Base-by-base conservation (phyloP, 805 yeast species). In the Myxozyma sirexii region DNA sequence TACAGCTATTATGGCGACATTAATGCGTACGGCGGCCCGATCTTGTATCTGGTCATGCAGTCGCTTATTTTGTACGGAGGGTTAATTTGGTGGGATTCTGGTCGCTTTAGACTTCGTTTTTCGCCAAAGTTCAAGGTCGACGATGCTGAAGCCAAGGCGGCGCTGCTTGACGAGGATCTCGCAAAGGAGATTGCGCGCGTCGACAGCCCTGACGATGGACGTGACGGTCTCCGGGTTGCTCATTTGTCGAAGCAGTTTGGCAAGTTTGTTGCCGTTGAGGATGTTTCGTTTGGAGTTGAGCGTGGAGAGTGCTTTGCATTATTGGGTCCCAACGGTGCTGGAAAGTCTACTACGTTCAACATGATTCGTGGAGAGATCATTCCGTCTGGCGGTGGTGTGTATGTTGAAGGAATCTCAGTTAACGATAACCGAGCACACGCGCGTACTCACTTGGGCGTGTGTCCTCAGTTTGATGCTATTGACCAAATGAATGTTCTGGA, bases 381-480 rank as follows among this genome's bases (percentile, higher is more conserved):
- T 13, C 70, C 75, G 0, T 59, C 70, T 21, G 56, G 57, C 4
- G 76, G 76, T 17, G 72, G 63, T 8, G 67, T 73, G 17, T 66
- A 45, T 57, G 74, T 72, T 17, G 69, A 67, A 33, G 74, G 69
- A 17, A 60, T 67, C 17, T 63, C 70, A 5, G 70, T 72, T 10
- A 41, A 59, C 17, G 42, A 59, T 24, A 65, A 73, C 54, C 64
- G 70, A 33, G 64, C 74, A 2, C 60, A 45, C 5, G 76, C 76
- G 12, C 66, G 76, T 15, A 53, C 72, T 8, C 64, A 65, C 43
- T 70, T 73, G n/a, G 76, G 76, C 1, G 76, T 73, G 8, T 73
- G 76, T 53, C 76, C 76, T 3, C 76, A 73, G 59, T 73, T 73
- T 60, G 76, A 73, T 58, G 75, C 76, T n/a, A 71, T 73, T 67